Base-by-base conservation (phyloP, 495 filamentous ascomycete genomes). In the Aspergillus steynii region DNA sequence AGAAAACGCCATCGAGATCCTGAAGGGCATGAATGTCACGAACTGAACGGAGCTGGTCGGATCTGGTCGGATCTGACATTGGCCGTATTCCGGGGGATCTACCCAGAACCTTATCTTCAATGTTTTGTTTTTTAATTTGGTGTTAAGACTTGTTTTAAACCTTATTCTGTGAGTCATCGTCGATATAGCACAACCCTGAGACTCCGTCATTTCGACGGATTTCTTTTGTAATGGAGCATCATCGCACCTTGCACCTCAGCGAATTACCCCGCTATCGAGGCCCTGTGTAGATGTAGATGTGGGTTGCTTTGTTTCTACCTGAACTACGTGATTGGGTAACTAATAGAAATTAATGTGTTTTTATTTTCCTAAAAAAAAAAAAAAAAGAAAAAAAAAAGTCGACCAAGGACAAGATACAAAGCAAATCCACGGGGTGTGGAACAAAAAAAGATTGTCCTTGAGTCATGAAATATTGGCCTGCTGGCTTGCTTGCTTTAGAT, bases 1-100 rank as follows among this genome's bases (percentile, higher is more conserved):
- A 71, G 88, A 92, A 45, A 72, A 78, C 65, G 89, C 87, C 0
- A 63, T 85, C 28, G 64, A 78, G 60, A 63, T 81, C 34, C 53
- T 86, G 34, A 70, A 72, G 7, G 72, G 78, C 20, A 42, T 45
- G 52, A 46, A 42, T 10, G 27, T 28, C 7, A 15, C 9, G 37
- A 42, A 12, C 37, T 42, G 37, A 42, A 12, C 37, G 12, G 31
- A 3, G 31, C 20, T 20, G 20, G 20, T 20, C 20, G 20, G 20
- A 20, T 20, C 20, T 20, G 20, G 20, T 20, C 20, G 20, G 20
- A 20, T 20, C 20, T 20, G 20, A 20, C 20, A 20, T 20, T 20
- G 20, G 20, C 20, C 20, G 20, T 20, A 20, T 20, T 20, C 20
- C 20, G 20, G 20, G 20, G 20, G 20, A 20, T 20, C 20, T 20